Evolutionary conservation across 2,329 filamentous ascomycete species (phyloP), one percentile per base, ranked within the genome.

Genomic region (Xylariales sp.): DNA sequence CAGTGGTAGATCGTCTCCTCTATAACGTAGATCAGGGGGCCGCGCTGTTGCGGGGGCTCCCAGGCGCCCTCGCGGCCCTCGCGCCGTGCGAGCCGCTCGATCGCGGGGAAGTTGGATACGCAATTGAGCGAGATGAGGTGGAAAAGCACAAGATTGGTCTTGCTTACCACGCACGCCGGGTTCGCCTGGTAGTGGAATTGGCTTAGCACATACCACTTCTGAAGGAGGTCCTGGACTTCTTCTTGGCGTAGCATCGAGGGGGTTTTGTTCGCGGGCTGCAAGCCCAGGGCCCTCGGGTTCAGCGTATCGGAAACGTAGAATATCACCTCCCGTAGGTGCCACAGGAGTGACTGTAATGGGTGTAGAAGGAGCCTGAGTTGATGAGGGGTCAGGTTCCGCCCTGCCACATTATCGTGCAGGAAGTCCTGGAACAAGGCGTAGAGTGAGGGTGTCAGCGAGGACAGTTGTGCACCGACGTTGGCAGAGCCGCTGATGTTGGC

Each of bases 121-220:
- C 88, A 86, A 72, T 92, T 92, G 66, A 93, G 83, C 56, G 86
- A 89, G 75, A 93, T 89, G 49, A 93, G 83, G 73, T 93, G 90
- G 77, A 90, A 92, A 68, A 93, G 84, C 50, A 91, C 85, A 49
- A 93, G 79, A 74, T 90, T 91, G 70, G 87, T 89, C 73, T 86
- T 86, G 74, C 87, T 91, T 70, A 89, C 82, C 16, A 85, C 79
- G 70, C 89, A 91, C 55, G 80, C 78, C 1, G 86, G 84, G 73
- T 89, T 84, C n/a, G 81, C 78, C 74, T 87, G 86, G 73, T 82
- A 79, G 75, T 88, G 85, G 10, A 81, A 78, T 67, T 87, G 84
- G 45, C 87, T 87, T n/a, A 92, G 80, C 67, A 88, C 84, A 77
- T 90, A 90, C 90, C 90, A 93, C 64, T 86, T 86, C 69, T 88